Evolutionary conservation across 2,329 filamentous ascomycete genomes (phyloP), one percentile per base, ranked within the genome.

Genomic region (Trichoderma cornu-damae): DNA sequence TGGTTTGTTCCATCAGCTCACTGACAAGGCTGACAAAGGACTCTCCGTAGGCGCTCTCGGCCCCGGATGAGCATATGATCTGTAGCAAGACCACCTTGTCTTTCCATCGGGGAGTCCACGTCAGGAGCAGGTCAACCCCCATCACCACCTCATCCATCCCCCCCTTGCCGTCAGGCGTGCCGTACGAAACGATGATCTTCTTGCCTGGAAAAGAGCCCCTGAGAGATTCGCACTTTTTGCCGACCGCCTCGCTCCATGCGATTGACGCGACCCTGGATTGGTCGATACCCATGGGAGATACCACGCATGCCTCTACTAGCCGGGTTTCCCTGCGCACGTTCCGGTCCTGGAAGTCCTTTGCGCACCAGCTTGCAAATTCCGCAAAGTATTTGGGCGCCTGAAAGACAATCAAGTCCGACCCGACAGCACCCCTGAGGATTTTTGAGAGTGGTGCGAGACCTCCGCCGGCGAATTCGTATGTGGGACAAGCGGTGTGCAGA

Each of bases 381-480:
- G 90, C 85, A 9, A 90, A 92, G 72, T 96, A 96, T 70, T 90
- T 93, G 75, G 90, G 93, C 6, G 91, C 93, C 72, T 96, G 93
- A 75, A 97, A 96, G 1, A 90, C 90, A 62, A 96, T 83, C 77
- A 96, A 85, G 71, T 96, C 96, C 53, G 92, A 84, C 12, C 92
- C 91, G 40, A 96, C 78, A 40, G 96, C 84, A 40, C 93, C 93
- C 63, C 92, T 89, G 9, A 97, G 77, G 6, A 96, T 79, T 96
- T 90, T 72, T 96, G 96, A 63, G 92, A 84, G 62, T 89, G 84
- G 32, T 89, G 88, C 56, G 96, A 77, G 70, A 2, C 28, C 28
- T 30, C 28, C 91, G 96, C 42, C 91, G 84, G 96, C 83, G 69
- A 96, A 96, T 72, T 96, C 93, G 77, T 89, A 95, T 73, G 90